Percentiles rank a stretch among this genome's conserved stretches.
Conservation (phyloP, 345 rosid genomes). For the Eucalyptus erythrocorys region DNA sequence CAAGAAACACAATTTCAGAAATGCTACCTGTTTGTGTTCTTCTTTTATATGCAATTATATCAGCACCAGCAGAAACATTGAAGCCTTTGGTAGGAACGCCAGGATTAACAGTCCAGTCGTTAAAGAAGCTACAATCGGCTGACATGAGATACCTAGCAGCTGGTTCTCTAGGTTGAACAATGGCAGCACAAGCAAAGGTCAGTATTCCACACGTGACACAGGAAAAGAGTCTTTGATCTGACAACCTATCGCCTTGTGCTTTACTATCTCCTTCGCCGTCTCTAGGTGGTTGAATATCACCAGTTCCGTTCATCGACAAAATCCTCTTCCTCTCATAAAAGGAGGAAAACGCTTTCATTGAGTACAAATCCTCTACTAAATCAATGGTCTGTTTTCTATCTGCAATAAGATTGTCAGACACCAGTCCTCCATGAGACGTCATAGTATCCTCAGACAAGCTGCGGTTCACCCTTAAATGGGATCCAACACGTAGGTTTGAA, state of each 20-base stretch:
- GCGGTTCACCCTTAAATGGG: constrained; percentile 33
- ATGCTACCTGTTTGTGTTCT: constrained; percentile 34
- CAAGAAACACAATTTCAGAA: neutral
- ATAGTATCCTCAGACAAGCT: constrained; percentile 18
- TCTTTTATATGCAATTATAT: constrained; percentile 11
- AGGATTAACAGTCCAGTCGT: constrained; percentile 70
- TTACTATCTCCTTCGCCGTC: constrained; percentile 10
- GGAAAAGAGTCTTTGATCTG: constrained; percentile 86
- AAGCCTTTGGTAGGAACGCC: constrained; percentile 21
- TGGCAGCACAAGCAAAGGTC: constrained; percentile 79
- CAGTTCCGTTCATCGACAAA: constrained; percentile 15
- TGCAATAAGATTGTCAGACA: constrained; percentile 11
- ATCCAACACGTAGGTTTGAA: constrained; percentile 61
- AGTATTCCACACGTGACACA: constrained; percentile 90
- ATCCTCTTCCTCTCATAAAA: constrained; percentile 42
- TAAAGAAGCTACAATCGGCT: constrained; percentile 85
- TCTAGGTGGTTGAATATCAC: constrained; percentile 2
- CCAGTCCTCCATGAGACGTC: constrained; percentile 19
- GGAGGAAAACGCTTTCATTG: constrained; percentile 44
- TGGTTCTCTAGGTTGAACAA: constrained; percentile 74
- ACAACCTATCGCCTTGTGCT: constrained; percentile 36
- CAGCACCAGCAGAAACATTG: constrained; percentile 7
- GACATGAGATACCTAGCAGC: constrained; percentile 84
- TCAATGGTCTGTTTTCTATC: constrained; percentile 14
- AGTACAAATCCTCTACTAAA: constrained; percentile 23